Conservation (phyloP, 441 rosid genomes). For the Geranium incanum region DNA sequence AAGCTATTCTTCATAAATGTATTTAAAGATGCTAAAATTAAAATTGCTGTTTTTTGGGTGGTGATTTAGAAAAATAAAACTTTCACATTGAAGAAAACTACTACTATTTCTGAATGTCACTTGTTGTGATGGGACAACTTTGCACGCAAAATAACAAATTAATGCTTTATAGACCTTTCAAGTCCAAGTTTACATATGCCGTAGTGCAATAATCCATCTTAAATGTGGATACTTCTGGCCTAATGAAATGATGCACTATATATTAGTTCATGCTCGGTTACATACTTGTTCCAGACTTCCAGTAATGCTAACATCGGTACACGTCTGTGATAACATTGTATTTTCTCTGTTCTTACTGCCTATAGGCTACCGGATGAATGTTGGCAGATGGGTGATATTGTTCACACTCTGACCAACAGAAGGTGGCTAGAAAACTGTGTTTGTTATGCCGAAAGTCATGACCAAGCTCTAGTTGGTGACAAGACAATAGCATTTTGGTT, state of each 20-base stretch:
- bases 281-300: neutral
- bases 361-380: slow-evolving; percentile 79
- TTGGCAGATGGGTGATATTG: slow-evolving; percentile 76
- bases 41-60: neutral
- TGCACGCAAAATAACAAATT: neutral
- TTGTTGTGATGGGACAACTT: neutral
- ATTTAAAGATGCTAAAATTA: neutral
- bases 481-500: slow-evolving; percentile 97
- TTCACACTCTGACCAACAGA: slow-evolving; percentile 74
- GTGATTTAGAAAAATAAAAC: neutral
- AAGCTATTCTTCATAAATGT: neutral
- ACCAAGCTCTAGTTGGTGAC: slow-evolving; percentile 98
- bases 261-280: neutral
- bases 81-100: slow-evolving; percentile 1
- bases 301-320: slow-evolving; percentile 12
- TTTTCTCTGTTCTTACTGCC: slow-evolving; percentile 16
- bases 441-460: slow-evolving; percentile 91
- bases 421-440: slow-evolving; percentile 92
- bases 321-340: slow-evolving; percentile 4
- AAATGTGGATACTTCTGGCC: neutral
- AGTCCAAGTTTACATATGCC: neutral
- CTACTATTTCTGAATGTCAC: neutral
- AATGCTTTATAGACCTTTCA: neutral
- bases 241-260: neutral
- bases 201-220: neutral